Percentiles rank a stretch among this genome's conserved stretches.
These are phyloP conservation scores for Dioscorea dumetorum DNA, from an alignment of 106 monocot genomes.

Conservation along the genomic window DNA sequence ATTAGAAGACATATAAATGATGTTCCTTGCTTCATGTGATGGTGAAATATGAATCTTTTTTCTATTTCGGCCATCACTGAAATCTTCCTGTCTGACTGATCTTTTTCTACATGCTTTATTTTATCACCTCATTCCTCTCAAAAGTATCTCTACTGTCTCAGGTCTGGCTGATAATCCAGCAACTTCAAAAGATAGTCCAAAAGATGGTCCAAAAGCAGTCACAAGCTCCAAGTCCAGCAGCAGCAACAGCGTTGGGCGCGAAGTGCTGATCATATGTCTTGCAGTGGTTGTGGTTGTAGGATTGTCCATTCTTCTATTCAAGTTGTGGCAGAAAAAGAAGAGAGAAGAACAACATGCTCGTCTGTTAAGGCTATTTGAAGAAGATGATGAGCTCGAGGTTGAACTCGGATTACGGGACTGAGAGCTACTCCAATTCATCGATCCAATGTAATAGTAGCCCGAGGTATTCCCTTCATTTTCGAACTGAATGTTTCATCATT, in stretches of 20 bases:
- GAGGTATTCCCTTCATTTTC: too few species aligned
- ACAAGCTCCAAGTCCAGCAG: constrained; percentile 25
- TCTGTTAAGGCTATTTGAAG: constrained; percentile 42
- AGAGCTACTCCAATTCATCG: background rate
- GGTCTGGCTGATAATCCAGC: constrained; percentile 27
- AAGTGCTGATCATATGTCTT: constrained; percentile 22
- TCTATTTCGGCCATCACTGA: too few species aligned
- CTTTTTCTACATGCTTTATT: too few species aligned
- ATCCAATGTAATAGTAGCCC: too few species aligned
- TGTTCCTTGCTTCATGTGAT: too few species aligned
- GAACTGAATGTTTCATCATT: too few species aligned
- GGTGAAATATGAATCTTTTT: too few species aligned
- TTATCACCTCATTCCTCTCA: too few species aligned
- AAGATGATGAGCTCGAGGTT: constrained; percentile 52
- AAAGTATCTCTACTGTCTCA: background rate
- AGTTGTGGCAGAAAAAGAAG: constrained; percentile 44
- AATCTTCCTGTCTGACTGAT: too few species aligned
- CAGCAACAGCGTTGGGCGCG: constrained; percentile 9
- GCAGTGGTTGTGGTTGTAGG: constrained; percentile 14
- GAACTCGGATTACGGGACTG: constrained; percentile 47
- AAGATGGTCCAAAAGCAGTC: too few species aligned
- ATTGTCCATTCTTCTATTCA: constrained; percentile 23
- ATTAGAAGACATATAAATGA: too few species aligned
- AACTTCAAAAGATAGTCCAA: constrained; percentile 26
- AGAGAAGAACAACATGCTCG: constrained; percentile 50